Conservation (phyloP, 2,329 filamentous ascomycete species). For the Alternaria solani region DNA sequence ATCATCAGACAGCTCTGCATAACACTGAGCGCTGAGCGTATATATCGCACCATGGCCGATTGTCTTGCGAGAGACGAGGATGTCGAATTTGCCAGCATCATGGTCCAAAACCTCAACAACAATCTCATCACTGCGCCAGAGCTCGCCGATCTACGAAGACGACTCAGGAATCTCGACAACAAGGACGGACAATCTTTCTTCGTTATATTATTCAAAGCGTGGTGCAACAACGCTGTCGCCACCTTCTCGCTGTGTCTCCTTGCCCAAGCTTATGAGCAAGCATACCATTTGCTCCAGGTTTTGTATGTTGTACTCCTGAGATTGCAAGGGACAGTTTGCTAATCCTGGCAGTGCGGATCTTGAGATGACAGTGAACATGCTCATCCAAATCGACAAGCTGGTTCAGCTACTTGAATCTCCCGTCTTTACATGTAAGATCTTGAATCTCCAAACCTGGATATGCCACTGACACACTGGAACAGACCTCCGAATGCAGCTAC, state of each 20-base stretch:
- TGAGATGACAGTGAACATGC: constrained; percentile 98
- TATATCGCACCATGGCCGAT: constrained; percentile 93
- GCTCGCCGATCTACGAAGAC: constrained; percentile 86
- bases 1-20: constrained; percentile 96
- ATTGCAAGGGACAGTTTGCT: constrained; percentile 23
- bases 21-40: constrained; percentile 90
- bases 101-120: constrained; percentile 99
- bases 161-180: constrained; percentile 87
- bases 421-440: constrained; percentile 86
- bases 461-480: constrained; percentile 1
- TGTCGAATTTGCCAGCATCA: constrained; percentile 97
- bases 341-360: constrained; percentile 77
- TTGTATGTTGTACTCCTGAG: constrained; percentile 67
- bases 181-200: constrained; percentile 97
- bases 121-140: constrained; percentile 98
- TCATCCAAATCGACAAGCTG: constrained; percentile 98
- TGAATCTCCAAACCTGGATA: constrained; percentile 17
- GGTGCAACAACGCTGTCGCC: constrained; percentile 98
- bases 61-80: constrained; percentile 98
- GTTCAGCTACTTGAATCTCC: constrained; percentile 96
- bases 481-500: constrained; percentile 92
- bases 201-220: constrained; percentile 90
- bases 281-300: constrained; percentile 93
- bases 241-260: constrained; percentile 96
- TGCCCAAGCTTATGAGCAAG: constrained; percentile 97